Evolutionary conservation across 768 basidiomycete species (phyloP), one percentile per base, ranked within the genome.

Genomic region (Tylopilus balloui): DNA sequence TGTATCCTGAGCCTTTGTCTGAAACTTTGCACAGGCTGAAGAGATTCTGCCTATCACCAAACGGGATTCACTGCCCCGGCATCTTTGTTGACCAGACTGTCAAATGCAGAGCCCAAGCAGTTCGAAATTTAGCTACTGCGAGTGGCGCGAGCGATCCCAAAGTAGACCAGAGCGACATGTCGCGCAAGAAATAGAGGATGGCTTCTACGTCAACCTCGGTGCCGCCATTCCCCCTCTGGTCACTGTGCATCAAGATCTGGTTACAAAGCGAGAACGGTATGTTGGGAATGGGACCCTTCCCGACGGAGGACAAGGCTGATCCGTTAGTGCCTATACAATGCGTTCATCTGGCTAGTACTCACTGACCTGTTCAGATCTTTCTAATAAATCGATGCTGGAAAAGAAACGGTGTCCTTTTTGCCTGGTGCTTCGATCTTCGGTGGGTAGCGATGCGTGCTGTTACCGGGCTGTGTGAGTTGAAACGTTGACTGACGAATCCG

Each of bases 201-300:
- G 88, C 1, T 90, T 77, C 72, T 83, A 88, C 53, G 88, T 91
- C 53, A 92, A 92, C 59, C 71, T 92, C 42, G 90, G 90, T 27
- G 88, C 91, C 59, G 90, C 89, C n/a, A 92, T 92, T 79, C 89
- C 89, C 15, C 91, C 88, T 9, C 76, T 92, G 10, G 86, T 90
- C 34, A 85, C 88, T 2, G 86, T 87, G 77, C 41, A 79, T 90
- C 20, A 77, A 76, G 40, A 88, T 92, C 24, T 90, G 86, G 86
- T 60, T 91, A 60, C 89, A 92, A 64, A 89, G 86, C 63, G 88
- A 92, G 73, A 92, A 92, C 54, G 90, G 90, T 24, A 86, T 92
- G 51, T 68, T 92, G 47, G 89, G 89, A 40, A 87, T 85, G 87
- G 86, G 85, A 1, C 89, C 89, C 9, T 90, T 90, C 59, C 90